A percentile compares a stretch with the other conserved stretches of the same genome.
Conservation (phyloP, 306 rosid genomes). For the Cicer bijugum region DNA sequence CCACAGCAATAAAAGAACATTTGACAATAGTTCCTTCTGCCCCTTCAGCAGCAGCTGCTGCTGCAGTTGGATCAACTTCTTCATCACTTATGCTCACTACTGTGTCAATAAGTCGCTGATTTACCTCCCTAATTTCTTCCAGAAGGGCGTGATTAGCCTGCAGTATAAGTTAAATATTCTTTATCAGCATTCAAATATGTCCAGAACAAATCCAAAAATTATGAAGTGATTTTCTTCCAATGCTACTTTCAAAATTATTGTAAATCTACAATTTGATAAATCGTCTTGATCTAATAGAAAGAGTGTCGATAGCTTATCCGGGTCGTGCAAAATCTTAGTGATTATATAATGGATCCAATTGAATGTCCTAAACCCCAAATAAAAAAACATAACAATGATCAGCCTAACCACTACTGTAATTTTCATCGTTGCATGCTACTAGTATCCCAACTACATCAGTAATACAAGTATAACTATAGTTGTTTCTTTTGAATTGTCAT, state of each 20-base stretch:
- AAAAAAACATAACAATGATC: no score
- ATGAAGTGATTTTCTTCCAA: constrained; percentile 17
- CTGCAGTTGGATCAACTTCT: constrained; percentile 80
- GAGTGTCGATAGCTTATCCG: constrained; percentile 21
- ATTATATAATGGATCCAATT: not conserved
- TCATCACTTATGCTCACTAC: constrained; percentile 83
- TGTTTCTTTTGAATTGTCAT: not conserved
- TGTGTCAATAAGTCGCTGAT: constrained; percentile 89
- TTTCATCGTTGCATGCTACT: no score
- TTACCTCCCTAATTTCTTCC: constrained; percentile 94
- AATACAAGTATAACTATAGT: not conserved
- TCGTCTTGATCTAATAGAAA: constrained; percentile 5
- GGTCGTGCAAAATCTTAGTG: constrained; percentile 8
- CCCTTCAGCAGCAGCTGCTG: constrained; percentile 75
- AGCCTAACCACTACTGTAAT: no score
- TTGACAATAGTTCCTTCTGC: constrained; percentile 91
- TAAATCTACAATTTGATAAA: constrained; percentile 1
- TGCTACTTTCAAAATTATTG: constrained; percentile 17
- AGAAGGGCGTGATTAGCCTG: constrained; percentile 89
- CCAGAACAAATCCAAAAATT: constrained; percentile 9
- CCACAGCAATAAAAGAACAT: constrained; percentile 89
- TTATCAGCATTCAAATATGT: constrained; percentile 38
- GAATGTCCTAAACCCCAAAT: not conserved
- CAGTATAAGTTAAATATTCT: constrained; percentile 39
- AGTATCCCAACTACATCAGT: no score